These are phyloP conservation scores for Clarireedia sp. DNA, from an alignment of 2,329 filamentous ascomycete species.

Conservation along the genomic window DNA sequence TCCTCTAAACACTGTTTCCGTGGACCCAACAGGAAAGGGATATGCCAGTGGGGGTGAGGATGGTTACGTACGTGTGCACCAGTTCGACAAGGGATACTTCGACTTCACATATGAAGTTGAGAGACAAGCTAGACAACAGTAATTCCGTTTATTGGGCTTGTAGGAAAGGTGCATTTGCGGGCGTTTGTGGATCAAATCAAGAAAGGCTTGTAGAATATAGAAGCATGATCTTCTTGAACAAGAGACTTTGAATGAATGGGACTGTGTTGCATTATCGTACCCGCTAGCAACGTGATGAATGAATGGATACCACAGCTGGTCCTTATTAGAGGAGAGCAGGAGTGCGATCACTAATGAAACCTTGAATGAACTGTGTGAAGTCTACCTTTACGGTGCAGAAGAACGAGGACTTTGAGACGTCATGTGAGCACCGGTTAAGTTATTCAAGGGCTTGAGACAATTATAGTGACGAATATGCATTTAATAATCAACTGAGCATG, in stretches of 20 bases:
- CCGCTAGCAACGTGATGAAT: not conserved
- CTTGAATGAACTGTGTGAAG: no score
- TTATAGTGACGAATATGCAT: no score
- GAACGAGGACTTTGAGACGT: no score
- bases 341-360: no score
- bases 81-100: constrained; percentile 98
- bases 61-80: constrained; percentile 95
- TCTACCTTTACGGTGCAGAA: no score
- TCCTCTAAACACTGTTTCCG: constrained; percentile 78
- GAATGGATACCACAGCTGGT: no score
- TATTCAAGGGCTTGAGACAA: no score
- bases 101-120: constrained; percentile 99
- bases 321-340: no score
- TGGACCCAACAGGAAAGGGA: constrained; percentile 81
- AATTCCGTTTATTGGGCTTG: constrained; percentile 19
- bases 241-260: not conserved
- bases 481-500: no score
- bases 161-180: constrained; percentile 23
- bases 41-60: constrained; percentile 97
- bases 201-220: constrained; percentile 7
- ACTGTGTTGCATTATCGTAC: not conserved
- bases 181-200: constrained; percentile 21
- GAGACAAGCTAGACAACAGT: constrained; percentile 51
- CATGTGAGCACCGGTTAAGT: no score
- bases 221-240: not conserved